Base-by-base conservation (phyloP, 768 basidiomycete species). In the Chlorophyllum brunneum region DNA sequence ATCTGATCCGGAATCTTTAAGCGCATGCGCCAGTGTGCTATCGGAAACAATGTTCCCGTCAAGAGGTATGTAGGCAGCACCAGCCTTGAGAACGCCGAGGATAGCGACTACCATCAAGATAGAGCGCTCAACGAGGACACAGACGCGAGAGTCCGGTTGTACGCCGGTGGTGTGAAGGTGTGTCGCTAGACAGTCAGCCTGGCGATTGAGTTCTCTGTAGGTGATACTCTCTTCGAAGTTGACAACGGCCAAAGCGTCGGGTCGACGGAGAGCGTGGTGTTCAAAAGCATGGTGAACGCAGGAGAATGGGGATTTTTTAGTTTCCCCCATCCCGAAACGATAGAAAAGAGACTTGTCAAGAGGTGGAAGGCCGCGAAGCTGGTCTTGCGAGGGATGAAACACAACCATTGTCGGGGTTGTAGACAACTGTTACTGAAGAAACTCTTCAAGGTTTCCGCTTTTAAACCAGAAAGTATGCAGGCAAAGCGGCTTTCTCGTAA, bases 41-140 rank as follows among this genome's bases (percentile, higher is more conserved):
- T 81, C 75, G n/a, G 80, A 78, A 51, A 80, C 78, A 41, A 80
- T 74, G 38, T 73, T 74, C 5, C 79, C 81, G 58, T 84, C 82
- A 27, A 81, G 65, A 5, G 81, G 82, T 8, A 82, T 76, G 56
- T 84, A 84, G 2, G 79, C 74, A 13, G 73, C 81, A 4, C 81
- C 81, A 8, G 79, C 76, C 58, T 83, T 83, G 38, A 83, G 70
- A 20, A 78, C 67, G 16, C 75, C 78, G 15, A 83, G 61, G 41
- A 84, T 78, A 5, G 74, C 81, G 16, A 79, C 64, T 34, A 81
- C 69, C 70, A 81, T 75, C 10, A 67, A 58, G 33, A 83, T 76
- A 16, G 77, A 80, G 22, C 82, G 76, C 53, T 79, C 75, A 6
- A 76, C 73, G 10, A 84, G 70, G 34, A 83, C 65, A 55, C 79